phyloP scores from a whole-genome alignment of 176 grass and related monocot species.

The Musa itinerans region DNA sequence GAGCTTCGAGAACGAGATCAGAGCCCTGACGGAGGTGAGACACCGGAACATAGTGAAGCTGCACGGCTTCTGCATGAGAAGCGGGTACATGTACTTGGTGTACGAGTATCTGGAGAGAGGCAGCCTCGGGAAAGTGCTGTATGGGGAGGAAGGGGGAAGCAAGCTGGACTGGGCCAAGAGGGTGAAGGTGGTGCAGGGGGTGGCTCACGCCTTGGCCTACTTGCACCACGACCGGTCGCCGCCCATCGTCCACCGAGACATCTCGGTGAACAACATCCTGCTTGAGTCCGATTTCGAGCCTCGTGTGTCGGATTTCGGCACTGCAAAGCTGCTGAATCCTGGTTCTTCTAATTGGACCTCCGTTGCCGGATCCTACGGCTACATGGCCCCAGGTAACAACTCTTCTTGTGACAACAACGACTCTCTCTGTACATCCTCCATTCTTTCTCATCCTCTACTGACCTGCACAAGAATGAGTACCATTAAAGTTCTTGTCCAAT shows the following conservation, averaged over 20 bases:
- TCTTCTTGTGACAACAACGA: neutral
- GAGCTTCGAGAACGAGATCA: conserved; percentile 20
- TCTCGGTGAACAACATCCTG: conserved; percentile 20
- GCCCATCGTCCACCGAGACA: conserved; percentile 1
- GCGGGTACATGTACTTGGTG: conserved; percentile 1
- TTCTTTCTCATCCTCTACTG: too few relatives aligned
- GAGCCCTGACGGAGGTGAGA: conserved; percentile 5
- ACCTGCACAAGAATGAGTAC: too few relatives aligned
- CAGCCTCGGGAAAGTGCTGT: conserved; percentile 6
- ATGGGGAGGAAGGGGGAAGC: neutral
- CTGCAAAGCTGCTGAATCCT: conserved; percentile 3
- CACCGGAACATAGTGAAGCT: conserved; percentile 22
- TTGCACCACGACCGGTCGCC: conserved; percentile 6
- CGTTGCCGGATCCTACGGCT: conserved; percentile 15
- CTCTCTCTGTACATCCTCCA: too few relatives aligned
- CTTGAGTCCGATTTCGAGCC: conserved; percentile 10
- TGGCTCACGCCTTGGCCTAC: conserved; percentile 12
- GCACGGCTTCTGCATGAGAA: conserved; percentile 4
- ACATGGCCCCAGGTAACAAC: conserved; percentile 9
- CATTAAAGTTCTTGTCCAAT: too few relatives aligned
- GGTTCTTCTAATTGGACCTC: conserved; percentile 14
- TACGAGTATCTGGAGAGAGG: conserved; percentile 20
- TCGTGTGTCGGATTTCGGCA: conserved; percentile 16
- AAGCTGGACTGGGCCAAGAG: conserved; percentile 1
- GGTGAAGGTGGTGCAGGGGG: conserved; percentile 11